These are phyloP conservation scores for Goniomonas avonlea DNA, from an alignment of 78 protist genomes.

Conservation along the genomic window DNA sequence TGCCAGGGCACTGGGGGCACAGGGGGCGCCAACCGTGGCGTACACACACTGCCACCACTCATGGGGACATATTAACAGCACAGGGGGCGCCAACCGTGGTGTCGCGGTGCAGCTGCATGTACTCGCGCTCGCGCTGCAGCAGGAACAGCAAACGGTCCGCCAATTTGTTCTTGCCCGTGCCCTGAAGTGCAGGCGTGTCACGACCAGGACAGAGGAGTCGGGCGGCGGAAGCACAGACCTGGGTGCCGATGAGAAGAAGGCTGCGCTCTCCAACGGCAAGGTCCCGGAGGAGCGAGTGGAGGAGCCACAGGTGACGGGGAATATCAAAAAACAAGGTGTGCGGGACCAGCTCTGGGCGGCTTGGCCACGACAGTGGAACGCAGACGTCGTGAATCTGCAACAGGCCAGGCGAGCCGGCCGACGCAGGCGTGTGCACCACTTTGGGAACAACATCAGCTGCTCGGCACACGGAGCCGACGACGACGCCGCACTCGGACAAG, in stretches of 20 bases:
- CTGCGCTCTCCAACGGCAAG: conserved; percentile 7
- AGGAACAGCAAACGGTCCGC: conserved; percentile 42
- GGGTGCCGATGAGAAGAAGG: conserved; percentile 58
- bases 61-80: neutral
- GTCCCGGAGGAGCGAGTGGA: conserved; percentile 33
- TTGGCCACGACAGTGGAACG: neutral
- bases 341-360: conserved; percentile 51
- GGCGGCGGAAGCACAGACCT: neutral
- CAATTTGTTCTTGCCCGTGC: conserved; percentile 76
- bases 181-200: conserved; percentile 33
- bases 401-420: neutral
- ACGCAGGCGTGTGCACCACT: neutral
- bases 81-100: conserved; percentile 40
- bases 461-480: too few species aligned
- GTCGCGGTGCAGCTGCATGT: conserved; percentile 80
- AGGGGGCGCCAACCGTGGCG: too few species aligned
- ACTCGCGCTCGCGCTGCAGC: conserved; percentile 46
- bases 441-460: too few species aligned
- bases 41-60: too few species aligned
- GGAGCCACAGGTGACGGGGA: conserved; percentile 13
- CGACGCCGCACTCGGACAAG: too few species aligned
- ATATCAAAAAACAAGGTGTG: conserved; percentile 28
- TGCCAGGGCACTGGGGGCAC: too few species aligned
- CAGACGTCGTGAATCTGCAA: neutral
- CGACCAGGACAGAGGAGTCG: neutral